Percentiles rank a stretch among this genome's conserved stretches.
phyloP scores from a whole-genome alignment of 2,329 filamentous ascomycete genomes.

The Hypomyces perniciosus region DNA sequence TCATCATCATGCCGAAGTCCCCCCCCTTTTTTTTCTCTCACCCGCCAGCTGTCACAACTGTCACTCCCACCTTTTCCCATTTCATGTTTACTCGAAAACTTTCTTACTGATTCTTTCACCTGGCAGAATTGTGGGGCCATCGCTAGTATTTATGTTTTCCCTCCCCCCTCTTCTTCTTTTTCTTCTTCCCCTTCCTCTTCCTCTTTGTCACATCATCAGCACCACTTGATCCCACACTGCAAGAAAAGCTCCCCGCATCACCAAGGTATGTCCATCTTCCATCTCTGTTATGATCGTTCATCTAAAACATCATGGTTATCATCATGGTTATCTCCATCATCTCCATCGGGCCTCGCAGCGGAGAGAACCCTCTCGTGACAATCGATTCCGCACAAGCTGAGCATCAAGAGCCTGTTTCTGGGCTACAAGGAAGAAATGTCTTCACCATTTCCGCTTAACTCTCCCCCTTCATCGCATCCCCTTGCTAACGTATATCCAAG shows the following conservation, averaged over 20 bases:
- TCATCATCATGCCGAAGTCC: too few species aligned
- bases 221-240: constrained; percentile 1
- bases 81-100: neutral
- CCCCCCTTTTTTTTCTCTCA: too few species aligned
- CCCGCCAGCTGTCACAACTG: neutral
- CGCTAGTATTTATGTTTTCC: constrained; percentile 1
- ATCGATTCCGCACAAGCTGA: too few species aligned
- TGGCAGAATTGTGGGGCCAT: constrained; percentile 2
- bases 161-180: neutral
- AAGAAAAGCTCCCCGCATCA: neutral
- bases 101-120: constrained; percentile 5
- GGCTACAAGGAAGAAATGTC: neutral
- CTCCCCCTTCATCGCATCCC: neutral
- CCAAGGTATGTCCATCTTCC: neutral
- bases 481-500: neutral
- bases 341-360: too few species aligned
- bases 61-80: too few species aligned
- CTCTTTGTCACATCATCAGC: neutral
- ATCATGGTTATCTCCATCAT: neutral
- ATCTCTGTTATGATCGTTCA: neutral
- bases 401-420: too few species aligned
- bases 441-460: neutral
- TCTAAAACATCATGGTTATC: neutral
- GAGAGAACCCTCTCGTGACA: too few species aligned
- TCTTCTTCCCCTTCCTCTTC: neutral